Evolutionary conservation across 306 rosid genomes (phyloP).

Genomic region (Cyclanthera cordifolia): DNA sequence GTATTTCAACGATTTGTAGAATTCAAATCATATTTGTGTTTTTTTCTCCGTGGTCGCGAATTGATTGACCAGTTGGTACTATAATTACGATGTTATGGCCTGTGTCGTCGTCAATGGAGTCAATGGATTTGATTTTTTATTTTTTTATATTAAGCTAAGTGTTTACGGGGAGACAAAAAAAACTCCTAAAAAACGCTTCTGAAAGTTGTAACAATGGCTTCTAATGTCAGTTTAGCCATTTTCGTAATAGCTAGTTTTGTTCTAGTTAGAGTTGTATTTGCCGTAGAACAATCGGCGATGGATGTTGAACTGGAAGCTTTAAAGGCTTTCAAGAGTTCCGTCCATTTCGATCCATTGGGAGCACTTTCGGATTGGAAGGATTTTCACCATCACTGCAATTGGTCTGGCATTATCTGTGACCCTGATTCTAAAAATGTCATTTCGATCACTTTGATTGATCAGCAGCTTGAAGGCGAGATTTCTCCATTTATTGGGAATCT

Average conservation of each 20-base stretch:
- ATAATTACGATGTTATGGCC: too few species aligned
- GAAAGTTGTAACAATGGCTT: neutral
- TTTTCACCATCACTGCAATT: too few species aligned
- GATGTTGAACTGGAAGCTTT: too few species aligned
- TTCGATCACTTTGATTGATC: constrained; percentile 35
- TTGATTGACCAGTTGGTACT: too few species aligned
- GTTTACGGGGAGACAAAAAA: neutral
- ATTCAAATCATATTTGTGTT: too few species aligned
- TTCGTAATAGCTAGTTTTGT: neutral
- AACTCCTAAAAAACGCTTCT: neutral
- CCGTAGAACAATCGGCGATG: neutral
- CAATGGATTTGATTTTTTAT: too few species aligned
- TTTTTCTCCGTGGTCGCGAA: too few species aligned
- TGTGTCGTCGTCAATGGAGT: too few species aligned
- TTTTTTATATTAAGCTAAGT: neutral
- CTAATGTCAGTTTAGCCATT: neutral
- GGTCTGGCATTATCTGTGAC: constrained; percentile 31
- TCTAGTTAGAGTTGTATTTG: neutral
- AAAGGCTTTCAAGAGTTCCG: too few species aligned
- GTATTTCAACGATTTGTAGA: too few species aligned
- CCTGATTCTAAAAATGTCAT: constrained; percentile 32
- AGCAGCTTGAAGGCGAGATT: constrained; percentile 52
- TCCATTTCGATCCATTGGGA: too few species aligned
- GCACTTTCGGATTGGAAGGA: too few species aligned
- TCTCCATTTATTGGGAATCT: constrained; percentile 71